phyloP scores from a whole-genome alignment of 805 yeast genomes.

The Candida hungchunana region DNA sequence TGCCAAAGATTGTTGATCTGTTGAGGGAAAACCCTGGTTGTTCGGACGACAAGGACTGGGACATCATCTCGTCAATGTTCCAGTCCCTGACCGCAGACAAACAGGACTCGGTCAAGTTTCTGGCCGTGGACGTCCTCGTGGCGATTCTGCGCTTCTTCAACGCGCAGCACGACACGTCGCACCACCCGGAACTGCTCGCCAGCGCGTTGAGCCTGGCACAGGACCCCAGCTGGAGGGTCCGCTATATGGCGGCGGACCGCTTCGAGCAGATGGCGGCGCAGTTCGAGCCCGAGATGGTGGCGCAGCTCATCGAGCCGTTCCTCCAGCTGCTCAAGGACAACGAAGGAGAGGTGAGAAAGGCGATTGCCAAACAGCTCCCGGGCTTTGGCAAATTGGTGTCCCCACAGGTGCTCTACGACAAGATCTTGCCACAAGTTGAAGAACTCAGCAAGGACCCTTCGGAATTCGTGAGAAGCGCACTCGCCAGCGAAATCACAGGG shows the following conservation, averaged over 20 bases:
- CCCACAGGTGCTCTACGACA: constrained; percentile 52
- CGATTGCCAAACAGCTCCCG: constrained; percentile 88
- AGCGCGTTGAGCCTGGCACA: constrained; percentile 67
- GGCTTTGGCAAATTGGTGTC: constrained; percentile 55
- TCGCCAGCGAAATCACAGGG: constrained; percentile 84
- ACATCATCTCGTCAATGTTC: constrained; percentile 76
- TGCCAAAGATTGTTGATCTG: constrained; percentile 69
- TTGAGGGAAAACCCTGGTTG: constrained; percentile 44
- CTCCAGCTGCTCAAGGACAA: constrained; percentile 78
- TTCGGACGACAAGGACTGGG: constrained; percentile 63
- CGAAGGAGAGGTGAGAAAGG: constrained; percentile 96
- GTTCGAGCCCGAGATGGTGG: constrained; percentile 53
- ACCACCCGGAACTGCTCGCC: constrained; percentile 57
- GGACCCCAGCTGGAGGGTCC: constrained; percentile 97
- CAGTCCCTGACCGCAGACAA: constrained; percentile 72
- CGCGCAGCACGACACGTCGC: constrained; percentile 49
- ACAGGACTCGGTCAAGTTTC: constrained; percentile 92
- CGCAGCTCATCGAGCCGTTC: constrained; percentile 54
- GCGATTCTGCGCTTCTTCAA: constrained; percentile 72
- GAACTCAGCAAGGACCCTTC: constrained; percentile 85
- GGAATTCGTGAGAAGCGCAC: constrained; percentile 88
- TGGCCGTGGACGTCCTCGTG: constrained; percentile 83
- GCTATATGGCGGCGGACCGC: constrained; percentile 97
- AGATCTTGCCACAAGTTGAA: constrained; percentile 79
- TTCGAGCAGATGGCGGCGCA: constrained; percentile 69